Base-by-base conservation (phyloP, 2,329 filamentous ascomycete species). In the Mariannaea sp. region DNA sequence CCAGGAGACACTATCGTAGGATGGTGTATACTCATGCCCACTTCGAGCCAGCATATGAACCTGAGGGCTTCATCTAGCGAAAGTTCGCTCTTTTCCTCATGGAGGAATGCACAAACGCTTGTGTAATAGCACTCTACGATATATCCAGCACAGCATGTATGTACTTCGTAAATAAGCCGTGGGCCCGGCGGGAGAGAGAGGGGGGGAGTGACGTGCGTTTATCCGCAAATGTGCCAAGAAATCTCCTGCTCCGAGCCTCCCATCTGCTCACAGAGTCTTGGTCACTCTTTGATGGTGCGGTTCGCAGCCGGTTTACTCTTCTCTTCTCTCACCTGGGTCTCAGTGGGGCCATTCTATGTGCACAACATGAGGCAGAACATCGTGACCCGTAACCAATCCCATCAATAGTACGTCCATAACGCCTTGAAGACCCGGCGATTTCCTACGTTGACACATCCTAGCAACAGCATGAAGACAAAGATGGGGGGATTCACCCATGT, bases 221-320 rank as follows among this genome's bases (percentile, higher is more conserved):
- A 52, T 46, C 49, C 49, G 49, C 49, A 46, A 41, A 46, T 45
- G 30, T 35, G 49, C 49, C 42, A 52, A 52, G 49, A 27, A 43
- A 43, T 49, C 35, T 41, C 19, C 19, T 20, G 27, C 35, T 17
- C 24, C 46, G 29, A 44, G 13, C 29, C 29, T 32, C 32, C 24
- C 29, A 22, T 40, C 16, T 38, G 12, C 44, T 49, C 51, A 45
- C 51, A 40, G 51, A 49, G 51, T 45, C 49, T 44, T 49, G 45
- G 51, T n/a, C 45, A 45, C 45, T 33, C 39, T 27, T 33, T 54
- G 44, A 54, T 49, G 45, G 45, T 48, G 50, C 48, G 43, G 50
- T 53, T 48, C 43, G 39, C 43, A 43, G 43, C 43, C 43, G 45
- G 35, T 32, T 35, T 20, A 12, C 38, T 33, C 22, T 40, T 26